Conservation (phyloP, 1,284 basidiomycete species). For the Fomitopsis schrenkii region DNA sequence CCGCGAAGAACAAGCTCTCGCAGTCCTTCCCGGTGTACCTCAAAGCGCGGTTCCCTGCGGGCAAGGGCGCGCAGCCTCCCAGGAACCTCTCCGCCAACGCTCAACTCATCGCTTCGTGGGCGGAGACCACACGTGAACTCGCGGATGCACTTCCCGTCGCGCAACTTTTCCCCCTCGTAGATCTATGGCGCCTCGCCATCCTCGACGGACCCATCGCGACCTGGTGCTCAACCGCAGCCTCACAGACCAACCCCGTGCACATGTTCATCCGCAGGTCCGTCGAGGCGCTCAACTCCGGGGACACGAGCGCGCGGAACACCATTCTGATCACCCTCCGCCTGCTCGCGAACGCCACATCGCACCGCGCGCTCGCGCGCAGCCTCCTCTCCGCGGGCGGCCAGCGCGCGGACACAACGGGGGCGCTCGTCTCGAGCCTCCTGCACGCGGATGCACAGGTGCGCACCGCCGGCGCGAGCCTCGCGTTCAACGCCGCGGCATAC, state of each 20-base stretch:
- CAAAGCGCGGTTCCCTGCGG: constrained; percentile 43
- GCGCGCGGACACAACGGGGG: constrained; percentile 22
- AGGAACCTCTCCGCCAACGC: constrained; percentile 21
- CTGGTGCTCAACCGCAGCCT: constrained; percentile 36
- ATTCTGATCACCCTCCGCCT: constrained; percentile 71
- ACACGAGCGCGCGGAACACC: constrained; percentile 40
- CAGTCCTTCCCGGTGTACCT: constrained; percentile 59
- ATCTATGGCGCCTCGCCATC: constrained; percentile 80
- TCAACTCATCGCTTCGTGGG: constrained; percentile 40
- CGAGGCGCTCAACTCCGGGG: constrained; percentile 28
- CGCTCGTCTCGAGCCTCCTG: constrained; percentile 67
- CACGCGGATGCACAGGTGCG: constrained; percentile 67
- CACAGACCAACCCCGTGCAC: constrained; percentile 25
- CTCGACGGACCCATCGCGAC: constrained; percentile 56
- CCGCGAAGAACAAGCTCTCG: constrained; percentile 48
- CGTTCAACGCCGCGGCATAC: constrained; percentile 70
- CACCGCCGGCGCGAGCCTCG: constrained; percentile 76
- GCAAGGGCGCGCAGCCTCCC: constrained; percentile 9
- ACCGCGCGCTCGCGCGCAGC: constrained; percentile 45
- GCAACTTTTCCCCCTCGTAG: constrained; percentile 77
- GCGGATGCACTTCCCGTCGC: constrained; percentile 45
- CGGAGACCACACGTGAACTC: constrained; percentile 43
- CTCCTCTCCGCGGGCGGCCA: constrained; percentile 36
- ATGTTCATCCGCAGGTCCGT: constrained; percentile 41
- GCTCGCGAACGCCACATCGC: constrained; percentile 70